phyloP scores from a whole-genome alignment of 352 stramenopile genomes.

The Pythium rhizo-oryzae region DNA sequence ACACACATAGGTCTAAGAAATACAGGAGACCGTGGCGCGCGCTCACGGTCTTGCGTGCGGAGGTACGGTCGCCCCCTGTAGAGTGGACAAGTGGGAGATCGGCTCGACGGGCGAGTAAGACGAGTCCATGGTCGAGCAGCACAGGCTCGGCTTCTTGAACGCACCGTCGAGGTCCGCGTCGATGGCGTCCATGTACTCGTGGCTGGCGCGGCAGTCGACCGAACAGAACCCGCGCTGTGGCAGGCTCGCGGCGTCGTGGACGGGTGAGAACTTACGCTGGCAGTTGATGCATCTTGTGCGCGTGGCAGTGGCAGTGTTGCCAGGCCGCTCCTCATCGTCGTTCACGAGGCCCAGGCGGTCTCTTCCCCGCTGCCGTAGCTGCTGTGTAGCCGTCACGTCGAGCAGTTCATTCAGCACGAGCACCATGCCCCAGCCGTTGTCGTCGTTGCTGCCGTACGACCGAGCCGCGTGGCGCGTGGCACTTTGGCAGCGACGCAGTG shows the following conservation, averaged over 20 bases:
- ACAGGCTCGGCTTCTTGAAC: slow-evolving; percentile 1
- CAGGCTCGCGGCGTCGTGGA: slow-evolving; percentile 17
- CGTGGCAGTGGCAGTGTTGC: neutral
- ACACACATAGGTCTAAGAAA: too few relatives aligned
- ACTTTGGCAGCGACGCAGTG: neutral
- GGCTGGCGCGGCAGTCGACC: slow-evolving; percentile 24
- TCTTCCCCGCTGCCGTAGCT: neutral
- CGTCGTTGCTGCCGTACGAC: neutral
- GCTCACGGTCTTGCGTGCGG: slow-evolving; percentile 5
- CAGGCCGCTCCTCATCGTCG: neutral
- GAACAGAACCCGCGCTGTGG: slow-evolving; percentile 20
- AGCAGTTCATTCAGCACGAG: slow-evolving; percentile 24
- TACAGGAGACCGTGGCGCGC: too few relatives aligned
- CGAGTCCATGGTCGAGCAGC: slow-evolving; percentile 11
- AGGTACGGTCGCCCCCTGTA: neutral
- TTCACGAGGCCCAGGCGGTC: neutral
- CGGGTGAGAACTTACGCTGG: slow-evolving; percentile 5
- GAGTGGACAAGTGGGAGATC: neutral
- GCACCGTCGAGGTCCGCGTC: slow-evolving; percentile 1
- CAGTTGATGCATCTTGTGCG: slow-evolving; percentile 19
- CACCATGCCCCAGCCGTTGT: slow-evolving; percentile 19
- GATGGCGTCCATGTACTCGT: slow-evolving; percentile 23
- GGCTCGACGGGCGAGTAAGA: slow-evolving; percentile 12
- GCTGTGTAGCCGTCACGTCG: slow-evolving; percentile 2
- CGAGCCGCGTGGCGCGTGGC: neutral